These are phyloP conservation scores for Wallemia ichthyophaga DNA, from an alignment of 1,284 basidiomycete species.

Conservation along the genomic window DNA sequence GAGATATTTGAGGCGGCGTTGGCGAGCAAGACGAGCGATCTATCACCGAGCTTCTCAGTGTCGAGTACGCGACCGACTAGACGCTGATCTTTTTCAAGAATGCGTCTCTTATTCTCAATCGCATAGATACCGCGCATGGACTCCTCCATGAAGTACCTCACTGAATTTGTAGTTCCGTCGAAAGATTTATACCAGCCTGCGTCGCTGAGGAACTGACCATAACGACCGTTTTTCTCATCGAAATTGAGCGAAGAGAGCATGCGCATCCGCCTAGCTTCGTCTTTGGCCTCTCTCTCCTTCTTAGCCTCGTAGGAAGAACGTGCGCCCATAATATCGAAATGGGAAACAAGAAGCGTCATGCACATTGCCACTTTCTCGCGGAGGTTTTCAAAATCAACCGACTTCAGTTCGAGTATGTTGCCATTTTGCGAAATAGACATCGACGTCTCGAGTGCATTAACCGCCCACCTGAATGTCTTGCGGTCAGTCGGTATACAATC, in stretches of 20 bases:
- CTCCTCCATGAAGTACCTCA: constrained; percentile 41
- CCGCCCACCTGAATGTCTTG: constrained; percentile 94
- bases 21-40: constrained; percentile 65
- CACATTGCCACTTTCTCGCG: constrained; percentile 79
- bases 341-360: constrained; percentile 81
- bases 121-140: constrained; percentile 27
- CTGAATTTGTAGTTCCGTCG: constrained; percentile 23
- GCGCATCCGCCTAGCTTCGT: constrained; percentile 26
- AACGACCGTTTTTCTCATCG: constrained; percentile 17
- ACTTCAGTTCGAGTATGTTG: constrained; percentile 63
- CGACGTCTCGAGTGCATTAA: constrained; percentile 81
- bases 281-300: constrained; percentile 53
- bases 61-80: constrained; percentile 66
- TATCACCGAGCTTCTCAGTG: constrained; percentile 65
- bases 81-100: constrained; percentile 34
- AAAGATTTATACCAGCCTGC: constrained; percentile 4
- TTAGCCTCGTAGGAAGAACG: constrained; percentile 63
- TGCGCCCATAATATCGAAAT: constrained; percentile 92
- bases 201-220: constrained; percentile 5
- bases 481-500: constrained; percentile 88
- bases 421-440: constrained; percentile 65
- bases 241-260: constrained; percentile 17
- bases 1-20: constrained; percentile 81
- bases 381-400: constrained; percentile 63
- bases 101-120: constrained; percentile 31